Conservation (phyloP, 345 rosid species). For the Ailanthus altissimus region DNA sequence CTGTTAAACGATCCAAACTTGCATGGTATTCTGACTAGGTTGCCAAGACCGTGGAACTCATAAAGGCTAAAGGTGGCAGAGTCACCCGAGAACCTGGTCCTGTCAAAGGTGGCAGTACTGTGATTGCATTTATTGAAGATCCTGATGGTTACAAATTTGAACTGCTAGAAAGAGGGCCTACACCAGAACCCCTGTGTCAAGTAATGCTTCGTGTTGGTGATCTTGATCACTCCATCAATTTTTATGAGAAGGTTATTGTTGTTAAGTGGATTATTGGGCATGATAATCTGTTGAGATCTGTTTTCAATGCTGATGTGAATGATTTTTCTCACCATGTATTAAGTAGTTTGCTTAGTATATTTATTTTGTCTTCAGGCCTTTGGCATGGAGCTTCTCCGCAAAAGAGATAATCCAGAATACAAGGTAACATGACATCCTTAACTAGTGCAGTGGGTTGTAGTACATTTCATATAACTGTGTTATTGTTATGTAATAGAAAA, state of each 20-base stretch:
- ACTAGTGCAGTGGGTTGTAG: background rate
- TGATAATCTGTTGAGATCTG: background rate
- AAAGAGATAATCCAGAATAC: conserved; percentile 86
- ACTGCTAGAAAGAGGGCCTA: conserved; percentile 92
- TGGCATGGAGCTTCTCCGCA: conserved; percentile 97
- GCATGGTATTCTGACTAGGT: conserved; percentile 48
- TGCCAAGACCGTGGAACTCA: conserved; percentile 77
- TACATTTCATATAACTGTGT: background rate
- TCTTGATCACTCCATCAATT: conserved; percentile 83
- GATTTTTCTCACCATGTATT: conserved; percentile 16
- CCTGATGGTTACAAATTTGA: conserved; percentile 99
- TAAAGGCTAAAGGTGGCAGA: conserved; percentile 91
- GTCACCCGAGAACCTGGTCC: conserved; percentile 93
- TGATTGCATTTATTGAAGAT: conserved; percentile 93
- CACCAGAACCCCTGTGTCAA: conserved; percentile 98
- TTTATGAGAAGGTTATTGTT: conserved; percentile 81
- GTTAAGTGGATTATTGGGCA: conserved; percentile 5
- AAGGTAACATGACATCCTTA: conserved; percentile 52
- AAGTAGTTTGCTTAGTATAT: conserved; percentile 9
- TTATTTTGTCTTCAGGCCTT: conserved; percentile 59
- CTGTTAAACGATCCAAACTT: background rate
- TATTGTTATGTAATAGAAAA: background rate
- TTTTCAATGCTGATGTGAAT: background rate
- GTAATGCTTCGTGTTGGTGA: conserved; percentile 99
- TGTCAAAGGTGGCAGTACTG: conserved; percentile 88